Conservation (phyloP, 179 eudicot genomes). For the Beta corolliflora region DNA sequence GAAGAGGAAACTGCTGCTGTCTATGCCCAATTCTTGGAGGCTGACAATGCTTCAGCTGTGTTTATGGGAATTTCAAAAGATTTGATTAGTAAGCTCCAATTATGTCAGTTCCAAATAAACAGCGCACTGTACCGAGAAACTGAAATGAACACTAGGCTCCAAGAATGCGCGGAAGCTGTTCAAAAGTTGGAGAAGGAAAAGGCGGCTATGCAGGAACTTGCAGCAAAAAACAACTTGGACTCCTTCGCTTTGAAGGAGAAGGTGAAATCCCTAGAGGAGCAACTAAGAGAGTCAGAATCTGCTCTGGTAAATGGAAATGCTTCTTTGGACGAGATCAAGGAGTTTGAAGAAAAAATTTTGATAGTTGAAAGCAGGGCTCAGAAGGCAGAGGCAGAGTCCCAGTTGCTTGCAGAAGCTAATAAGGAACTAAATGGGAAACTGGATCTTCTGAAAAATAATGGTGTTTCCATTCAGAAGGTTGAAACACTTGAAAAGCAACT, state of each 20-base stretch:
- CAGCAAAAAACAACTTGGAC: conserved; percentile 40
- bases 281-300: conserved; percentile 41
- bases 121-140: conserved; percentile 56
- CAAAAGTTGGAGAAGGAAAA: conserved; percentile 47
- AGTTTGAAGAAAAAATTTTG: conserved; percentile 38
- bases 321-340: conserved; percentile 35
- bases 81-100: conserved; percentile 55
- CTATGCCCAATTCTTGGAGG: conserved; percentile 66
- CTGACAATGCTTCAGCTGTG: conserved; percentile 72
- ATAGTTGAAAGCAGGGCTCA: conserved; percentile 48
- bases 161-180: conserved; percentile 35
- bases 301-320: conserved; percentile 28
- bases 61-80: conserved; percentile 66
- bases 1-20: conserved; percentile 59
- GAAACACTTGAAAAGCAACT: conserved; percentile 60
- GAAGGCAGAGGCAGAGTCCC: conserved; percentile 52
- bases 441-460: conserved; percentile 32
- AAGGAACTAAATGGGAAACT: conserved; percentile 51
- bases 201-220: conserved; percentile 34
- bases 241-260: conserved; percentile 43
- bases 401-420: conserved; percentile 49
- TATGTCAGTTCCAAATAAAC: conserved; percentile 47
- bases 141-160: conserved; percentile 47
- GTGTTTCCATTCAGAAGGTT: conserved; percentile 41
- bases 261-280: conserved; percentile 44